Conservation (phyloP, 208 protist species). For the Crithidia expoeki region DNA sequence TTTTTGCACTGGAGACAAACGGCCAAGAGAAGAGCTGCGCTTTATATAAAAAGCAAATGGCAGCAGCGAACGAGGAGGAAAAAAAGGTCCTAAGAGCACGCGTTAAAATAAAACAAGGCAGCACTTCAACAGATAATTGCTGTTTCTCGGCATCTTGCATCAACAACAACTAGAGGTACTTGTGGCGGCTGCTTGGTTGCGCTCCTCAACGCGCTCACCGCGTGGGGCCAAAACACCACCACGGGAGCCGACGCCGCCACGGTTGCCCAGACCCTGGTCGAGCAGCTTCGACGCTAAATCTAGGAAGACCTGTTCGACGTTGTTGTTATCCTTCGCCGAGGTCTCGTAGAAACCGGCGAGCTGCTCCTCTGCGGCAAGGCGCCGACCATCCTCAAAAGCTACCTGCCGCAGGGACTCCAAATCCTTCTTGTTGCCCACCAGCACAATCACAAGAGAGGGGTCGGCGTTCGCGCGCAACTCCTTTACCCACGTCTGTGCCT, state of each 20-base stretch:
- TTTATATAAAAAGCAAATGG: too few relatives aligned
- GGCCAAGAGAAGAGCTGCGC: too few relatives aligned
- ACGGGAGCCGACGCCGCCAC: slow-evolving; percentile 21
- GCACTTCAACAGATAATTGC: too few relatives aligned
- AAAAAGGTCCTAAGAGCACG: too few relatives aligned
- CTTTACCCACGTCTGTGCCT: slow-evolving; percentile 96
- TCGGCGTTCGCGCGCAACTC: slow-evolving; percentile 94
- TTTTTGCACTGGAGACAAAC: too few relatives aligned
- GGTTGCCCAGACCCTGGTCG: slow-evolving; percentile 75
- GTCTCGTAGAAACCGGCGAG: slow-evolving; percentile 86
- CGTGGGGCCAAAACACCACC: slow-evolving; percentile 31
- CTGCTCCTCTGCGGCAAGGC: slow-evolving; percentile 71
- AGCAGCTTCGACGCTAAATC: slow-evolving; percentile 93
- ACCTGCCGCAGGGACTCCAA: slow-evolving; percentile 90
- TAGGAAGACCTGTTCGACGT: slow-evolving; percentile 88
- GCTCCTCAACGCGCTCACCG: slow-evolving; percentile 32
- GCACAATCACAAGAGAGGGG: slow-evolving; percentile 90
- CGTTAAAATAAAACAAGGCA: too few relatives aligned
- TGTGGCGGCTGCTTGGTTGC: slow-evolving; percentile 18
- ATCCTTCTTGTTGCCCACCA: slow-evolving; percentile 97
- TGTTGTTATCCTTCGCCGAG: slow-evolving; percentile 86
- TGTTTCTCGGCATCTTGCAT: too few relatives aligned
- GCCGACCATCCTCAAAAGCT: slow-evolving; percentile 66
- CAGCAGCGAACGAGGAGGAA: too few relatives aligned
- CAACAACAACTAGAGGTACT: slow-evolving; percentile 47